Evolutionary conservation across 495 filamentous ascomycete genomes (phyloP).

Genomic region (Pseudotulostoma volvatum): DNA sequence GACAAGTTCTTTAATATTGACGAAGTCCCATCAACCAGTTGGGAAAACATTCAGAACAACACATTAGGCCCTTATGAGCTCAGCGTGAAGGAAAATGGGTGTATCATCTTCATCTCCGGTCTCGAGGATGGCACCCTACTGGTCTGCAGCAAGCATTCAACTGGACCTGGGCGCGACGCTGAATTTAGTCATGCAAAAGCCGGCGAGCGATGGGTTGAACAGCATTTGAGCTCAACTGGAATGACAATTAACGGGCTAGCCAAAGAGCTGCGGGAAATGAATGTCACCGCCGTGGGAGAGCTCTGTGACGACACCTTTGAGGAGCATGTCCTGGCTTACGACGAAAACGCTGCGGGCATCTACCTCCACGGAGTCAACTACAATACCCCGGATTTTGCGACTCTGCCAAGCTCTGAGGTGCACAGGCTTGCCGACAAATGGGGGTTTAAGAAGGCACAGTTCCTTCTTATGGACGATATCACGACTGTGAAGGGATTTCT

Average conservation of each 20-base stretch:
- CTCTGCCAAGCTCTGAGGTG: slow-evolving; percentile 60
- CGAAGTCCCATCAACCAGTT: slow-evolving; percentile 62
- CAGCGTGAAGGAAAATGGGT: slow-evolving; percentile 94
- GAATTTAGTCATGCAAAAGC: slow-evolving; percentile 66
- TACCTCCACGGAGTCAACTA: slow-evolving; percentile 94
- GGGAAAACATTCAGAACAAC: slow-evolving; percentile 58
- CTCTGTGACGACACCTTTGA: slow-evolving; percentile 93
- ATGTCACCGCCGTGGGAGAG: slow-evolving; percentile 86
- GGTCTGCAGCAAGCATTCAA: slow-evolving; percentile 97
- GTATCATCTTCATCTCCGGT: slow-evolving; percentile 93
- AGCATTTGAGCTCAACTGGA: slow-evolving; percentile 55
- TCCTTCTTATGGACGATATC: slow-evolving; percentile 60
- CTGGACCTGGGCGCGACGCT: slow-evolving; percentile 51
- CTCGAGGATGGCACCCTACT: slow-evolving; percentile 74
- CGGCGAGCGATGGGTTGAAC: slow-evolving; percentile 74
- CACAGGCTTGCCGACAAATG: slow-evolving; percentile 81
- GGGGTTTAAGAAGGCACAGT: slow-evolving; percentile 84
- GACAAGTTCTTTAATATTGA: slow-evolving; percentile 97
- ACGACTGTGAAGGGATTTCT: slow-evolving; percentile 60
- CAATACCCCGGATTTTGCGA: slow-evolving; percentile 78
- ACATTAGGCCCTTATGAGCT: slow-evolving; percentile 88
- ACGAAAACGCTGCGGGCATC: slow-evolving; percentile 66
- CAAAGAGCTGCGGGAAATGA: slow-evolving; percentile 54
- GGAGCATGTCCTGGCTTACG: slow-evolving; percentile 89
- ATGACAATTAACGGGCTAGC: slow-evolving; percentile 66